Base-by-base conservation (phyloP, 768 basidiomycete genomes). In the Mycena haematopus region DNA sequence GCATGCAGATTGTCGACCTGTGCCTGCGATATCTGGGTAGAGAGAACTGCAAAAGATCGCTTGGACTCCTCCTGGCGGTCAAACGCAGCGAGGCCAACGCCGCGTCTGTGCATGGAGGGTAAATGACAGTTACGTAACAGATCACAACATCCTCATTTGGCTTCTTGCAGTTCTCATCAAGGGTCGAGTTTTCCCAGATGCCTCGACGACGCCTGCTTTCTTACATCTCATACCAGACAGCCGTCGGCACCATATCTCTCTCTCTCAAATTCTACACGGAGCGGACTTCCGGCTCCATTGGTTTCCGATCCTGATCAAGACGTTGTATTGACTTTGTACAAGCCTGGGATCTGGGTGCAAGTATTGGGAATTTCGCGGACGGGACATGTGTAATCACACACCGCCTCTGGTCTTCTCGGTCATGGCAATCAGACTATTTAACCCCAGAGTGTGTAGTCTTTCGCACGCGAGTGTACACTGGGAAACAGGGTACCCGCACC, bases 31-130 rank as follows among this genome's bases (percentile, higher is more conserved):
- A 98, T 82, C 65, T 88, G 84, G 24, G 82, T 84, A 2, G 95
- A 96, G 49, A 99, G 88, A 38, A 87, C 80, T 0, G 90, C 86
- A 74, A 92, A 99, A 13, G 91, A 93, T 11, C 86, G 84, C 35
- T 90, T 82, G 10, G 92, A 89, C 68, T 90, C 86, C 60, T 91
- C 87, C 70, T 95, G 92, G n/a, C 92, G 82, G 59, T 95, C 91
- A 60, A 99, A 91, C 11, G 92, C 95, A 3, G 93, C 93, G 19
- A 96, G 79, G 1, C 95, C 95, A 51, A 89, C 92, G 24, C 95
- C 93, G 60, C 92, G 80, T 65, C 92, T 80, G n/a, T n/a, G n/a
- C 90, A 91, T 92, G 6, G 14, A 36, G 9, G n/a, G 36, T 36
- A 10, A 14, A 36, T 36, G 29, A 9, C 36, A 36, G 36, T 36